A percentile compares a stretch with the other conserved stretches of the same genome.
Conservation (phyloP, 495 filamentous ascomycete genomes). For the Massariosphaeria phaeospora region DNA sequence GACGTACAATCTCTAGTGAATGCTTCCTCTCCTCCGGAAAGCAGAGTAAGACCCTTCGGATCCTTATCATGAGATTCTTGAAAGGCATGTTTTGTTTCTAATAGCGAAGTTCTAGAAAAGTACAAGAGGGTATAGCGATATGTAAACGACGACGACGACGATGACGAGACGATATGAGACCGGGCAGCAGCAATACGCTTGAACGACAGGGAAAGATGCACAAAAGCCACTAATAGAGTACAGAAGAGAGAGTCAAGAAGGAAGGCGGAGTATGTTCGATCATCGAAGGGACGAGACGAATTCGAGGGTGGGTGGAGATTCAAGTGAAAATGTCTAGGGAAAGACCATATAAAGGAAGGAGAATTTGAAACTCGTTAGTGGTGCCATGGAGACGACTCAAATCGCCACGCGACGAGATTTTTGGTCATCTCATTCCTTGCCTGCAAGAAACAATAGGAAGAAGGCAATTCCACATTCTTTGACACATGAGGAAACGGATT, state of each 20-base stretch:
- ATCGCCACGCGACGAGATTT: conserved; percentile 22
- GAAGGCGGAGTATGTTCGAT: background rate
- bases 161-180: no score
- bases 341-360: conserved; percentile 8
- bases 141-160: background rate
- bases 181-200: no score
- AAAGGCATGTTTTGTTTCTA: conserved; percentile 15
- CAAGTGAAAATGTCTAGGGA: conserved; percentile 6
- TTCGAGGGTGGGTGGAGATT: background rate
- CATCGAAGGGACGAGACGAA: background rate
- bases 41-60: conserved; percentile 16
- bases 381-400: conserved; percentile 14
- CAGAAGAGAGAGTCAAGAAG: background rate
- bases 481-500: conserved; percentile 1
- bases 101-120: background rate
- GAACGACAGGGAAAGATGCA: background rate
- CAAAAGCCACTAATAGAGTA: background rate
- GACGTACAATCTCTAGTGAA: conserved; percentile 23
- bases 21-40: conserved; percentile 8
- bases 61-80: conserved; percentile 9
- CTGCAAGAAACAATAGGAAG: conserved; percentile 18
- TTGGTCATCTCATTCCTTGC: conserved; percentile 24
- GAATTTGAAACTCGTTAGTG: conserved; percentile 6
- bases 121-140: background rate
- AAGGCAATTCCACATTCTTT: conserved; percentile 22